Percentiles rank a stretch among this genome's conserved stretches.
These are phyloP conservation scores for Populus alba DNA, from an alignment of 345 rosid genomes.

Conservation along the genomic window DNA sequence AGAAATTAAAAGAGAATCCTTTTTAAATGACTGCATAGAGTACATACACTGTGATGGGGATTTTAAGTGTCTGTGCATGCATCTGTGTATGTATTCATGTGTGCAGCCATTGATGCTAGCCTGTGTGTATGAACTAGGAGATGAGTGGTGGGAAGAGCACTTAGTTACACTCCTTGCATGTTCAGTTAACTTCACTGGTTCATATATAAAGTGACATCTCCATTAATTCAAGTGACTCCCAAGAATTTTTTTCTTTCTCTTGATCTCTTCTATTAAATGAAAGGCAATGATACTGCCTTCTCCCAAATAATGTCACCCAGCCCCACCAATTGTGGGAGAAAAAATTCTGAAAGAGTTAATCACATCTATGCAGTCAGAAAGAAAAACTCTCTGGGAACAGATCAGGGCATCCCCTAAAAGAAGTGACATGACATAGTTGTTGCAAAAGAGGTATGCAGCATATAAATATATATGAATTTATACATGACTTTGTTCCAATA, in stretches of 20 bases:
- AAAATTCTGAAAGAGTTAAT: neutral
- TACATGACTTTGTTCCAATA: neutral
- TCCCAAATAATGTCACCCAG: neutral
- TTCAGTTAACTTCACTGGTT: neutral
- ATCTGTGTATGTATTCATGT: neutral
- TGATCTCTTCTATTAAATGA: neutral
- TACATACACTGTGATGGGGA: neutral
- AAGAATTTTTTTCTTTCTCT: neutral
- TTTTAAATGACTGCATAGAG: neutral
- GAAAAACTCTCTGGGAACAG: neutral
- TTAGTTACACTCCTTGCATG: neutral
- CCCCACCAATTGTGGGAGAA: neutral
- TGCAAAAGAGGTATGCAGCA: neutral
- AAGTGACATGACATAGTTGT: neutral
- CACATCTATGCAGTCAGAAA: neutral
- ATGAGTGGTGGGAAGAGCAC: neutral
- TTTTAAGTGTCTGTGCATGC: neutral
- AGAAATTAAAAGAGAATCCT: neutral
- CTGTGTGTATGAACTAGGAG: neutral
- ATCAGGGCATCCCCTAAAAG: neutral
- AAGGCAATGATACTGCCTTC: neutral
- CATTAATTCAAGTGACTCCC: neutral
- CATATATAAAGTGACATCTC: neutral
- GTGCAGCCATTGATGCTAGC: neutral
- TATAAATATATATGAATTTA: neutral